These are phyloP conservation scores for Boletus mariae DNA, from an alignment of 1,284 basidiomycete genomes.

Conservation along the genomic window DNA sequence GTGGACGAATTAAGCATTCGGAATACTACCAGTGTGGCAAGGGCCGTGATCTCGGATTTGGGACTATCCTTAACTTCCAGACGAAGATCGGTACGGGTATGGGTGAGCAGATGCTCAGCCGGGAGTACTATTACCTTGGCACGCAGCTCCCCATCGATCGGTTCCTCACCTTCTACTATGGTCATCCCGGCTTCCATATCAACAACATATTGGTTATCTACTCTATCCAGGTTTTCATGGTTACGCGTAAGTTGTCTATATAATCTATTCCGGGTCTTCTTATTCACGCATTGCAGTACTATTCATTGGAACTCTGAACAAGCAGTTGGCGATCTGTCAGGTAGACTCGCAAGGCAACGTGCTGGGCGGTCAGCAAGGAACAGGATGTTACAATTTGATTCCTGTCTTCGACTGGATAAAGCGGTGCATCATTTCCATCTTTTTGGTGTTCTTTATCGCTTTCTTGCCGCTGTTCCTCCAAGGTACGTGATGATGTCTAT, in stretches of 20 bases:
- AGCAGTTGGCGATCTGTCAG: conserved; percentile 81
- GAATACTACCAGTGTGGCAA: conserved; percentile 99
- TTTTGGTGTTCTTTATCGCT: conserved; percentile 95
- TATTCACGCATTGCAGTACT: conserved; percentile 52
- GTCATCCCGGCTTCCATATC: conserved; percentile 99
- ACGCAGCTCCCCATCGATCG: conserved; percentile 98
- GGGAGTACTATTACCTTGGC: conserved; percentile 99
- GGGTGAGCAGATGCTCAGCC: conserved; percentile 99
- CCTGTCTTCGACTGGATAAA: conserved; percentile 97
- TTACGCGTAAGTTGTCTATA: conserved; percentile 61
- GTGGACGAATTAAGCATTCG: conserved; percentile 98
- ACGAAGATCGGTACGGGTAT: conserved; percentile 99
- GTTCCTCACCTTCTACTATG: conserved; percentile 99
- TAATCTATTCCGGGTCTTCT: not conserved
- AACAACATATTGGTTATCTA: conserved; percentile 99
- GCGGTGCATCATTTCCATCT: conserved; percentile 92
- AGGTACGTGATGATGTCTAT: conserved; percentile 49
- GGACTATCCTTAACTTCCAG: conserved; percentile 99
- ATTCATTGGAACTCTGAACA: conserved; percentile 93
- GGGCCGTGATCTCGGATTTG: conserved; percentile 98
- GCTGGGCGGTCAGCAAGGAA: conserved; percentile 62
- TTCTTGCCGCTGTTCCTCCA: conserved; percentile 94
- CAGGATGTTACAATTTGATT: conserved; percentile 90
- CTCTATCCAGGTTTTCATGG: conserved; percentile 94
- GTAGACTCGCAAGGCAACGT: conserved; percentile 80